Conservation (phyloP, 441 rosid species). For the Eutrema salsugineum region DNA sequence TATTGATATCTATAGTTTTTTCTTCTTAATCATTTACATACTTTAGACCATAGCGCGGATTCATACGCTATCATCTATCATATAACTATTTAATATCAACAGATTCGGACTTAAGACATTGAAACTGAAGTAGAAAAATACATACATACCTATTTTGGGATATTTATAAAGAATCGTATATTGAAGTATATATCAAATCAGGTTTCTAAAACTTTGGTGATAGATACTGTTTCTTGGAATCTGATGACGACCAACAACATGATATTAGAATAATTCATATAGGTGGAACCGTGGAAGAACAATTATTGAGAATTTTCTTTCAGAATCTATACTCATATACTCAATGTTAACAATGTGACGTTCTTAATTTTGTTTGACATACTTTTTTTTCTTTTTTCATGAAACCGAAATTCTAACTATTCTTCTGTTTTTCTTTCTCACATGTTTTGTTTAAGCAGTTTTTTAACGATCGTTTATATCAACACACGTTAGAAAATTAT, state of each 20-base stretch:
- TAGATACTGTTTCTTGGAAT: constrained; percentile 21
- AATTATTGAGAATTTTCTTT: not conserved
- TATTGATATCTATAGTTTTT: not conserved
- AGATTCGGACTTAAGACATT: not conserved
- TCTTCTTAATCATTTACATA: not conserved
- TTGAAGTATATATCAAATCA: constrained; percentile 15
- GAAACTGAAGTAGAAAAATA: not conserved
- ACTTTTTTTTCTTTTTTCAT: not conserved
- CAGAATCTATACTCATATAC: constrained; percentile 9
- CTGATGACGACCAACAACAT: constrained; percentile 28
- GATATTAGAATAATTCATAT: constrained; percentile 19
- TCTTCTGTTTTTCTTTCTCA: not conserved
- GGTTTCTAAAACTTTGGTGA: constrained; percentile 6
- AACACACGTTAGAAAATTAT: not conserved
- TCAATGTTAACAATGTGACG: not conserved
- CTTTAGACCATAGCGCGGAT: not conserved
- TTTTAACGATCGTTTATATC: not conserved
- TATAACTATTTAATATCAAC: not conserved
- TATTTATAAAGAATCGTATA: constrained; percentile 3
- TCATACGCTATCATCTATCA: not conserved
- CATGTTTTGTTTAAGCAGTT: not conserved
- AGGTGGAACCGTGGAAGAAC: constrained; percentile 1
- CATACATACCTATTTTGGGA: not conserved
- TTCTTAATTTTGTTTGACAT: not conserved
- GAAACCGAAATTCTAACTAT: not conserved